Percentiles rank a stretch among this genome's conserved stretches.
Conservation (phyloP, 192 early-diverging fungal genomes). For the Entomortierella lignicola region DNA sequence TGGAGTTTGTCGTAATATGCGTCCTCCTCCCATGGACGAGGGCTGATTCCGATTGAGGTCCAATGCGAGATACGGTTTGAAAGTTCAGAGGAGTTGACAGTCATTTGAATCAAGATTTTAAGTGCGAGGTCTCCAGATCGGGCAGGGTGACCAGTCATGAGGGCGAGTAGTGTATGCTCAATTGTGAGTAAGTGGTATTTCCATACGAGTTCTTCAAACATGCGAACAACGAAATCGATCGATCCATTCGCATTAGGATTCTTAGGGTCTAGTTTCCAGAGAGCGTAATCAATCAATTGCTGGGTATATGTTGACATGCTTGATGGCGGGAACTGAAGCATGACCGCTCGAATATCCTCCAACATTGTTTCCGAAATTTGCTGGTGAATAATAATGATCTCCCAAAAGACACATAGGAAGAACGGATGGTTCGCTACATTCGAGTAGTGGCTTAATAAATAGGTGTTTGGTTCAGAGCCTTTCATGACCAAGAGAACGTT, state of each 20-base stretch:
- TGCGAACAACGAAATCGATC: conserved; percentile 45
- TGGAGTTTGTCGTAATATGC: conserved; percentile 72
- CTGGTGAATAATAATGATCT: conserved; percentile 50
- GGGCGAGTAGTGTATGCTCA: conserved; percentile 76
- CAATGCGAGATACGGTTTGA: conserved; percentile 73
- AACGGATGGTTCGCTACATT: conserved; percentile 68
- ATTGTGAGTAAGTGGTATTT: conserved; percentile 74
- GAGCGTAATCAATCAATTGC: conserved; percentile 74
- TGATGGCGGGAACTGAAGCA: conserved; percentile 76
- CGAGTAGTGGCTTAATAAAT: conserved; percentile 64
- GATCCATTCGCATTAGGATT: conserved; percentile 37
- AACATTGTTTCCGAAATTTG: conserved; percentile 45
- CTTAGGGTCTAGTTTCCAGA: conserved; percentile 57
- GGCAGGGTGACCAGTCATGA: conserved; percentile 69
- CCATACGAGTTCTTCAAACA: conserved; percentile 79
- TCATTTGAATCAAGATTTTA: conserved; percentile 58
- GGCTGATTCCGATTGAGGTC: conserved; percentile 70
- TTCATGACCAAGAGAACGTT: conserved; percentile 48
- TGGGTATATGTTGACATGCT: conserved; percentile 77
- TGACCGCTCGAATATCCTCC: conserved; percentile 68
- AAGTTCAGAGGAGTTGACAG: conserved; percentile 58
- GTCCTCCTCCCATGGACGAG: conserved; percentile 79
- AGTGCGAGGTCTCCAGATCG: conserved; percentile 44
- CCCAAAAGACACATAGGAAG: conserved; percentile 78
- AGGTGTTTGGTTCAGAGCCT: conserved; percentile 48